A percentile compares a stretch with the other conserved stretches of the same genome.
Conservation (phyloP, 768 basidiomycete genomes). For the Bullera alba region DNA sequence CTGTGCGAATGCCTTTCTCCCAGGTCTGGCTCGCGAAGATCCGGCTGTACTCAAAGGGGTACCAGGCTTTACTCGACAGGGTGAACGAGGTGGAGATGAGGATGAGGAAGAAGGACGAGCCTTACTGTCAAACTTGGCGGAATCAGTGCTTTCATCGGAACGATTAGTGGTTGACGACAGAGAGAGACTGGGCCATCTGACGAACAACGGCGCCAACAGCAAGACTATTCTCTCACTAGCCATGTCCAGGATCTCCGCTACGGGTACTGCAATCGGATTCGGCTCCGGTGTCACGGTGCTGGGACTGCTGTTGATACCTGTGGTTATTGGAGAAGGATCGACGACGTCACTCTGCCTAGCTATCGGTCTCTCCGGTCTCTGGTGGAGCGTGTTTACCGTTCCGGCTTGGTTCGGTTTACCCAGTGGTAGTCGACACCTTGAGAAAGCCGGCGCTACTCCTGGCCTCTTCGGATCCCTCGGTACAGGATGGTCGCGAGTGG, state of each 20-base stretch:
- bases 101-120: constrained; percentile 8
- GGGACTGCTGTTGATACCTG: constrained; percentile 60
- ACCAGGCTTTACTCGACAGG: no score
- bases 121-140: not conserved
- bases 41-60: no score
- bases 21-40: constrained; percentile 60
- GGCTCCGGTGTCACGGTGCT: constrained; percentile 62
- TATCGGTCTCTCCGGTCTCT: constrained; percentile 73
- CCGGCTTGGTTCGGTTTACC: constrained; percentile 74
- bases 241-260: constrained; percentile 74
- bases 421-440: constrained; percentile 37
- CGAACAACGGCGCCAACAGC: no score
- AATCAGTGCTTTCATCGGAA: no score
- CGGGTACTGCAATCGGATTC: constrained; percentile 81
- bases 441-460: no score
- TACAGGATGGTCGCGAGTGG: constrained; percentile 72
- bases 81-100: constrained; percentile 4
- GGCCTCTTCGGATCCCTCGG: constrained; percentile 7
- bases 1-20: constrained; percentile 84
- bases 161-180: no score
- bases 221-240: constrained; percentile 66
- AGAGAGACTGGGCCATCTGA: no score
- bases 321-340: constrained; percentile 63
- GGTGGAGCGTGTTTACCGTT: constrained; percentile 79
- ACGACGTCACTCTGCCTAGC: constrained; percentile 73